Evolutionary conservation across 2,329 filamentous ascomycete species (phyloP), one percentile per base, ranked within the genome.

Genomic region (Clarireedia homoeocarpa): DNA sequence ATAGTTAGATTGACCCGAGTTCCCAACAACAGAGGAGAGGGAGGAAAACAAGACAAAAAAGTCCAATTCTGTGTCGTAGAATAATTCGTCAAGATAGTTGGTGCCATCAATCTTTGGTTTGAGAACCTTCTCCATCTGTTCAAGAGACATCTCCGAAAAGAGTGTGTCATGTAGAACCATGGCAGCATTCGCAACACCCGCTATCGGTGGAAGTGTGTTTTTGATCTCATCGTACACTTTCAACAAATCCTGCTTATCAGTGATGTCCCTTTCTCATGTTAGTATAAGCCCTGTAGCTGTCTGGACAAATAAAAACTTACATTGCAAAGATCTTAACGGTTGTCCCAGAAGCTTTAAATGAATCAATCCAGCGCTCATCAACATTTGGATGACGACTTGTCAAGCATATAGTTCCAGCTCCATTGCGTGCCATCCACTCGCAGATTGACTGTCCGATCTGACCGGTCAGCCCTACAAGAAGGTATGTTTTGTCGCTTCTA

Each of bases 151-250:
- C 53, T 68, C 64, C 55, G 53, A 38, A 2, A 62, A 48, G 5
- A 55, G 36, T 10, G 51, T 24, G 24, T 65, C 62, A 23, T 67
- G 66, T 15, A 45, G 15, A 30, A 78, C 70, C 71, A 77, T 72
- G 12, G 75, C 74, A 0, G 68, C 75, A 36, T 77, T 69, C 2
- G 66, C 68, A 0, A 77, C 71, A n/a, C 76, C 76, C 0, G 60
- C 68, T 26, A 78, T 70, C 1, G 69, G 20, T 20, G 56, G 57
- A 23, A 54, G 24, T 15, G 38, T 23, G 10, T 36, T 23, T 23
- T 24, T 46, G 6, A 58, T 7, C 5, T 52, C 48, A 7, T 56
- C 14, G 15, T 20, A 12, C 40, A 44, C 15, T 44, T 12, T 44
- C 20, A 44, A 23, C 17, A 44, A 9, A 5, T 17, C 15, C 9